Percentiles rank a stretch among this genome's conserved stretches.
phyloP scores from a whole-genome alignment of 257 asterid species.

The Ajuga chamaepitys region DNA sequence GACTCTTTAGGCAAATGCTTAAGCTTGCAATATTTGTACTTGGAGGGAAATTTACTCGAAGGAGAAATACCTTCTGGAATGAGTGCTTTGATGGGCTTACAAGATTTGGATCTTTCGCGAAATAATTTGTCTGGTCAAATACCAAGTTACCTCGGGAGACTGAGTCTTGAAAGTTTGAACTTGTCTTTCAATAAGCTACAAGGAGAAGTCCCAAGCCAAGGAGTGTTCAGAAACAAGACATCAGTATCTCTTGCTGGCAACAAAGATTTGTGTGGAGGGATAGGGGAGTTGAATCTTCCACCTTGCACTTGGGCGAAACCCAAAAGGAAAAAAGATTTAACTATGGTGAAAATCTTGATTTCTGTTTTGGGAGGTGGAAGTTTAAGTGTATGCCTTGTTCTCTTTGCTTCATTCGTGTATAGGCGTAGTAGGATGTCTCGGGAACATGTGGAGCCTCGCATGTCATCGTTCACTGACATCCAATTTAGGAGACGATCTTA shows the following conservation, averaged over 20 bases:
- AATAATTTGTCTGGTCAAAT: constrained; percentile 2
- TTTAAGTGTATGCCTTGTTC: background rate
- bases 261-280: background rate
- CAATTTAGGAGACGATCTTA: background rate
- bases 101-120: constrained; percentile 1
- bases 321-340: background rate
- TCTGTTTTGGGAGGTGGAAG: background rate
- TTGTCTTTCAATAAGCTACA: background rate
- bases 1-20: background rate
- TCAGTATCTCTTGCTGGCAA: background rate
- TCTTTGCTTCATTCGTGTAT: background rate
- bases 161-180: background rate
- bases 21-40: background rate
- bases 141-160: background rate
- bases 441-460: background rate
- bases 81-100: background rate
- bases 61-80: background rate
- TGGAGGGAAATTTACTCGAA: too few relatives aligned
- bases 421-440: background rate
- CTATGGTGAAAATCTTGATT: background rate
- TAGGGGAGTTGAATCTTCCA: background rate
- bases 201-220: background rate
- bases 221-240: background rate
- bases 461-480: background rate
- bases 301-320: background rate